Percentiles rank a stretch among this genome's conserved stretches.
phyloP scores from a whole-genome alignment of 2,329 filamentous ascomycete genomes.

The Talaromyces marneffei region DNA sequence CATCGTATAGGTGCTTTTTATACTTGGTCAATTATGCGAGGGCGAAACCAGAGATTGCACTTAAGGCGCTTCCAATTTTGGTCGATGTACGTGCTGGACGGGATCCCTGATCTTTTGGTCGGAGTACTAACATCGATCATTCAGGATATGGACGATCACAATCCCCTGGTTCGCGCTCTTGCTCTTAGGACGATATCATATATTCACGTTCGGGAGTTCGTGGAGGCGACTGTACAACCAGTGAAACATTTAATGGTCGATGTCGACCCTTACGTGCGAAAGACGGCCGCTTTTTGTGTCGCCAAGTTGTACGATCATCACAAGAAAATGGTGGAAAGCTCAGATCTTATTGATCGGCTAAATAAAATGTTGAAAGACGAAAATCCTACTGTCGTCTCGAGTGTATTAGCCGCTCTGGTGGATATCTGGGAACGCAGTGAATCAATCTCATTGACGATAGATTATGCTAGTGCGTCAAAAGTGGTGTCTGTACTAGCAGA shows the following conservation, averaged over 20 bases:
- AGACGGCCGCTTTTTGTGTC: slow-evolving; percentile 92
- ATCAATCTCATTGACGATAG: slow-evolving; percentile 94
- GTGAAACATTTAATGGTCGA: slow-evolving; percentile 80
- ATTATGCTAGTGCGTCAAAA: slow-evolving; percentile 95
- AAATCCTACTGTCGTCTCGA: slow-evolving; percentile 95
- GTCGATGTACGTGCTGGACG: slow-evolving; percentile 56
- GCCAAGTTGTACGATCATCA: slow-evolving; percentile 98
- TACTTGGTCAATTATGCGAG: slow-evolving; percentile 96
- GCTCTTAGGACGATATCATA: slow-evolving; percentile 95
- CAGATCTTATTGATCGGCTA: slow-evolving; percentile 84
- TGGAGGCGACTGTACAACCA: slow-evolving; percentile 79
- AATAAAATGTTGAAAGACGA: slow-evolving; percentile 89
- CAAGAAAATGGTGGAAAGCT: slow-evolving; percentile 77
- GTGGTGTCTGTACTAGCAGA: slow-evolving; percentile 94
- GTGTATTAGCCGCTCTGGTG: slow-evolving; percentile 82
- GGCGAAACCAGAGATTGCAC: slow-evolving; percentile 85
- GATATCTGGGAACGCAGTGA: slow-evolving; percentile 99
- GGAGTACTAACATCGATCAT: neutral
- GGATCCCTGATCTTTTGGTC: neutral
- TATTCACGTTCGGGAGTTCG: slow-evolving; percentile 91
- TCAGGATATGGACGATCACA: slow-evolving; percentile 90
- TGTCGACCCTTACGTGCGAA: slow-evolving; percentile 89
- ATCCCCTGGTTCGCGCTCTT: slow-evolving; percentile 85
- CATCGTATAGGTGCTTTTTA: slow-evolving; percentile 75
- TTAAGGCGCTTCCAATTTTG: slow-evolving; percentile 85